These are phyloP conservation scores for Diaporthe australafricana DNA, from an alignment of 2,329 filamentous ascomycete genomes.

Conservation along the genomic window DNA sequence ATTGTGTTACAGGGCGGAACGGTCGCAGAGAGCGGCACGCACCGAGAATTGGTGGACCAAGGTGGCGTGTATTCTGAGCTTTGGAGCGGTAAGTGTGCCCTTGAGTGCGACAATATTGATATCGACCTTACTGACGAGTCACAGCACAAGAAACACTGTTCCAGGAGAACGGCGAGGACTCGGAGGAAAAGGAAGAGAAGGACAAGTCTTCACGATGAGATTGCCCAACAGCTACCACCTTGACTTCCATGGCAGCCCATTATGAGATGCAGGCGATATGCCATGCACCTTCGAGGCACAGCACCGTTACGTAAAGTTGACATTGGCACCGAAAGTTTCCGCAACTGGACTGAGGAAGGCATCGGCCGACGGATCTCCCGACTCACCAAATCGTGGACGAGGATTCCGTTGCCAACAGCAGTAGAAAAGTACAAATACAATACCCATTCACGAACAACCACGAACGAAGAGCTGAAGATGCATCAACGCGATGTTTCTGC, in stretches of 20 bases:
- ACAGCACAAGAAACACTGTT: slow-evolving; percentile 73
- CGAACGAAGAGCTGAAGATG: background rate
- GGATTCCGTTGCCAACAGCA: background rate
- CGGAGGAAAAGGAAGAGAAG: slow-evolving; percentile 48
- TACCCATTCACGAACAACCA: slow-evolving; percentile 2
- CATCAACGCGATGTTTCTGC: background rate
- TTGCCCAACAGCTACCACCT: too few relatives aligned
- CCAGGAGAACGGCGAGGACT: slow-evolving; percentile 57
- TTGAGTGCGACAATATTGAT: background rate
- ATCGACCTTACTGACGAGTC: slow-evolving; percentile 37
- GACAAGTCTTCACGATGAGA: slow-evolving; percentile 66
- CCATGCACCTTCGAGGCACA: background rate
- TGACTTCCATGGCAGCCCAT: background rate
- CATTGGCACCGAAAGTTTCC: too few relatives aligned
- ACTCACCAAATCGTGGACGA: background rate
- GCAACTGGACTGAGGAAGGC: too few relatives aligned
- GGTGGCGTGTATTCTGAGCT: slow-evolving; percentile 88
- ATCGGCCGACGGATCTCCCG: background rate
- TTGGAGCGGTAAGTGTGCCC: slow-evolving; percentile 79
- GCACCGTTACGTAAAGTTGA: background rate
- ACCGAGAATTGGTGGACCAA: slow-evolving; percentile 82
- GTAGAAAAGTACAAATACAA: slow-evolving; percentile 14
- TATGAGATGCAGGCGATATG: too few relatives aligned
- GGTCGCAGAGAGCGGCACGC: slow-evolving; percentile 91
- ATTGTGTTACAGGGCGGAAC: slow-evolving; percentile 87